phyloP scores from a whole-genome alignment of 1,284 basidiomycete species.

The Ceratobasidium theobromae region DNA sequence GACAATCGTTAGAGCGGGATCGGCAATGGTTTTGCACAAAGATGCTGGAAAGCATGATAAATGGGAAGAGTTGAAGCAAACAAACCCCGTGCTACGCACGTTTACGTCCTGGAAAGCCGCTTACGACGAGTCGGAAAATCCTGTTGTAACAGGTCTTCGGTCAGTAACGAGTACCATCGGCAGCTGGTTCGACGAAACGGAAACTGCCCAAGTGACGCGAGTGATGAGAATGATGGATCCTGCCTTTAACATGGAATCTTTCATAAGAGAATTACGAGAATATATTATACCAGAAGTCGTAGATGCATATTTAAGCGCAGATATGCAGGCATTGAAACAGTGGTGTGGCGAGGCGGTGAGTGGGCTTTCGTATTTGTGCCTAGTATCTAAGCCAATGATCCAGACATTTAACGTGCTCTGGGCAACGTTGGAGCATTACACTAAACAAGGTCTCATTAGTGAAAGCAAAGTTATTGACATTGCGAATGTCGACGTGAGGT shows the following conservation, averaged over 20 bases:
- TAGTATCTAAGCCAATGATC: background rate
- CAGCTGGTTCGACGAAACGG: constrained; percentile 94
- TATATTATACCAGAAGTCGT: constrained; percentile 98
- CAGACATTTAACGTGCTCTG: constrained; percentile 96
- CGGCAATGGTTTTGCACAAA: constrained; percentile 80
- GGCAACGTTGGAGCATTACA: constrained; percentile 95
- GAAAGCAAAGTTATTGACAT: constrained; percentile 94
- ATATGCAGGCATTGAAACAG: constrained; percentile 77
- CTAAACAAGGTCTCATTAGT: constrained; percentile 84
- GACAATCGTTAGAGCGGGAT: constrained; percentile 65
- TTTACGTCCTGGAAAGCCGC: constrained; percentile 63
- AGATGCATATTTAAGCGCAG: constrained; percentile 91
- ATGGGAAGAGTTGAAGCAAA: constrained; percentile 74
- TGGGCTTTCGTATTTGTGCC: constrained; percentile 31
- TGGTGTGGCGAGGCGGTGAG: constrained; percentile 97
- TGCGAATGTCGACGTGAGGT: constrained; percentile 85
- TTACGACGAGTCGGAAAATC: constrained; percentile 94
- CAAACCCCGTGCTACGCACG: constrained; percentile 68
- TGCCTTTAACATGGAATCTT: constrained; percentile 79
- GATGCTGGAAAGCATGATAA: constrained; percentile 72
- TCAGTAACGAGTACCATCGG: constrained; percentile 84
- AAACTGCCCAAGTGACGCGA: constrained; percentile 90
- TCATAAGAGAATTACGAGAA: constrained; percentile 89
- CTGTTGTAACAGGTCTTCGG: constrained; percentile 79
- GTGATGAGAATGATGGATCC: constrained; percentile 88